phyloP scores from a whole-genome alignment of 2,329 filamentous ascomycete genomes.

The Zymoseptoria tritici region DNA sequence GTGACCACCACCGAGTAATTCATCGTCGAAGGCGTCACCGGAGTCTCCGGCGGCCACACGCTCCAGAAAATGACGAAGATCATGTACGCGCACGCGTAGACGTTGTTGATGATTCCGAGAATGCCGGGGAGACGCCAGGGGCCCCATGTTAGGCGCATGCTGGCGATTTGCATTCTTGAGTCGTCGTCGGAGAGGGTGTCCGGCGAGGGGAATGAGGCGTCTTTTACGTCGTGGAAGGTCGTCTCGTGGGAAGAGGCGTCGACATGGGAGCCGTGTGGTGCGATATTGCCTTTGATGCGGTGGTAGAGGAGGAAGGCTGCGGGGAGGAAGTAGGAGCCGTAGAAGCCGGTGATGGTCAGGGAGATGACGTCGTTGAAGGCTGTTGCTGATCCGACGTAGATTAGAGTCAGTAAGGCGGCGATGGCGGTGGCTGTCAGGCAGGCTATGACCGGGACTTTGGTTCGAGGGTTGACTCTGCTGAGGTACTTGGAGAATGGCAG shows the following conservation, averaged over 20 bases:
- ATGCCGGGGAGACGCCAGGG: constrained; percentile 48
- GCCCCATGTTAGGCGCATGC: constrained; percentile 43
- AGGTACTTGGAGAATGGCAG: constrained; percentile 35
- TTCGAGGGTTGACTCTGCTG: constrained; percentile 22
- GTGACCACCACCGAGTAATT: constrained; percentile 37
- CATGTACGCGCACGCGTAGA: constrained; percentile 47
- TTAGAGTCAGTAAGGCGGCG: constrained; percentile 37
- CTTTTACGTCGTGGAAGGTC: constrained; percentile 1
- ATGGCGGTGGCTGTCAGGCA: constrained; percentile 46
- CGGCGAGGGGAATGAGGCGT: neutral
- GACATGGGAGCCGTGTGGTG: constrained; percentile 31
- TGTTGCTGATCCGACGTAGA: constrained; percentile 36
- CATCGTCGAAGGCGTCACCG: constrained; percentile 33
- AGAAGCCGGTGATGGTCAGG: constrained; percentile 38
- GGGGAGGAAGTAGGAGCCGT: constrained; percentile 38
- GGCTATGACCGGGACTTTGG: constrained; percentile 25
- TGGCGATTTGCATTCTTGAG: constrained; percentile 10
- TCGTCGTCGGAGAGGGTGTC: constrained; percentile 1
- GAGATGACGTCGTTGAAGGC: constrained; percentile 43
- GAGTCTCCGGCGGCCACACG: constrained; percentile 41
- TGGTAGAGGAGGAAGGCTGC: constrained; percentile 37
- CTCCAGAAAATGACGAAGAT: constrained; percentile 51
- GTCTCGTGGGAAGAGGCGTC: neutral
- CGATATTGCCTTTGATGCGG: constrained; percentile 33
- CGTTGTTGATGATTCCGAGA: constrained; percentile 48